Evolutionary conservation across 169 alveolate genomes (phyloP), one percentile per base, ranked within the genome.

Genomic region (Babesia ovata): DNA sequence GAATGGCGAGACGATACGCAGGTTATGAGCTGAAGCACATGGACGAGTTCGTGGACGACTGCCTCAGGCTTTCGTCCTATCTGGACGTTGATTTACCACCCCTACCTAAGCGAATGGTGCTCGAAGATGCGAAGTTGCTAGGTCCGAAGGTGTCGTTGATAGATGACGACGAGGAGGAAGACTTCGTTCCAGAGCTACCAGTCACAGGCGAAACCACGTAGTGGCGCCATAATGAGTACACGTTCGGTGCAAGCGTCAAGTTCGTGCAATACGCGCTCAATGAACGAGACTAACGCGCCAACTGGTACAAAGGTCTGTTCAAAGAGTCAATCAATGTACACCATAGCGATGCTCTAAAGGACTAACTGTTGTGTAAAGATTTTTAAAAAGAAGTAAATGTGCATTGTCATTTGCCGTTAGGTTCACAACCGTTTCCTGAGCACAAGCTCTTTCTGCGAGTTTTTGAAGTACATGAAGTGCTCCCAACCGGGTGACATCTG

Each of bases 21-120:
- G 88, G 88, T 29, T 81, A 72, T 71, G 83, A 76, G 50, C 87
- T 94, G 46, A 88, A 91, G 56, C 94, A 95, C 91, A 95, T 98
- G 96, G 99, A 98, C 92, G 99, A 96, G 84, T 96, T 95, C 65
- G 97, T 96, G 22, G 99, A 98, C 70, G 93, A 91, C 75, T 91
- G 98, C 79, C 86, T 98, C 75, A 86, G 92, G 60, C 87, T 93
- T 50, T 95, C 92, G 61, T 86, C 87, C 48, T 84, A 90, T 50
- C 88, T 97, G 66, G 99, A 95, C 79, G 95, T 97, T 21, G 96
- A 94, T 54, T 84, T 98, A 50, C 99, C 99, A 13, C 88, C 95
- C 19, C 90, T 96, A 10, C 90, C 95, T 9, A 97, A 96, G 90
- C 86, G 99, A 44, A 74, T 72, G 63, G 81, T 91, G 50, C 85